Percentiles rank a stretch among this genome's conserved stretches.
Evolutionary conservation across 1,139 yeast species (phyloP).

Genomic region (Magnusiomyces clavatus): DNA sequence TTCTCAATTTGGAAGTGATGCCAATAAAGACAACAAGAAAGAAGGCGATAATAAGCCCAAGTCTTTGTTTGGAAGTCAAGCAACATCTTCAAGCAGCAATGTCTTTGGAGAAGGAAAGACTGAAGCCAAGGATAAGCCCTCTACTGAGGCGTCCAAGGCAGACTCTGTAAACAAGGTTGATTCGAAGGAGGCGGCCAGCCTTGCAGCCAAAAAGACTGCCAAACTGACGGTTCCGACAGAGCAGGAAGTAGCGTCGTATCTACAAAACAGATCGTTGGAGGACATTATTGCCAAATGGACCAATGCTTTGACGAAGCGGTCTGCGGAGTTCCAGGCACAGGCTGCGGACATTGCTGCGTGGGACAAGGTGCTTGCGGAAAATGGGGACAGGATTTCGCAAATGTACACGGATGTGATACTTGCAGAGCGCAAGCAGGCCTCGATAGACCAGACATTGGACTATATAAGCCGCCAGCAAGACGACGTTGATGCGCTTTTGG

Average conservation of each 20-base stretch:
- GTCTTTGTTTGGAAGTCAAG: slow-evolving; percentile 21
- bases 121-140: slow-evolving; percentile 1
- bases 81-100: slow-evolving; percentile 34
- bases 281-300: slow-evolving; percentile 94
- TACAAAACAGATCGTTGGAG: slow-evolving; percentile 86
- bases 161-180: slow-evolving; percentile 25
- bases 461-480: slow-evolving; percentile 90
- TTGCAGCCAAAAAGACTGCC: slow-evolving; percentile 29
- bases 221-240: slow-evolving; percentile 27
- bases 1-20: neutral
- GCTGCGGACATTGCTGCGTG: slow-evolving; percentile 70
- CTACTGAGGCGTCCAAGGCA: slow-evolving; percentile 3
- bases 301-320: slow-evolving; percentile 64
- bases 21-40: neutral
- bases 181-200: slow-evolving; percentile 32
- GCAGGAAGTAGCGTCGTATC: slow-evolving; percentile 51
- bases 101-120: slow-evolving; percentile 17
- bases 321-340: slow-evolving; percentile 68
- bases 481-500: slow-evolving; percentile 75
- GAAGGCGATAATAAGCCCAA: slow-evolving; percentile 12
- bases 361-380: slow-evolving; percentile 77
- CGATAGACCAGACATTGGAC: slow-evolving; percentile 77
- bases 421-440: slow-evolving; percentile 79
- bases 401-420: slow-evolving; percentile 69
- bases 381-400: slow-evolving; percentile 78